Evolutionary conservation across 306 rosid species (phyloP).

Genomic region (Ormosia emarginata): DNA sequence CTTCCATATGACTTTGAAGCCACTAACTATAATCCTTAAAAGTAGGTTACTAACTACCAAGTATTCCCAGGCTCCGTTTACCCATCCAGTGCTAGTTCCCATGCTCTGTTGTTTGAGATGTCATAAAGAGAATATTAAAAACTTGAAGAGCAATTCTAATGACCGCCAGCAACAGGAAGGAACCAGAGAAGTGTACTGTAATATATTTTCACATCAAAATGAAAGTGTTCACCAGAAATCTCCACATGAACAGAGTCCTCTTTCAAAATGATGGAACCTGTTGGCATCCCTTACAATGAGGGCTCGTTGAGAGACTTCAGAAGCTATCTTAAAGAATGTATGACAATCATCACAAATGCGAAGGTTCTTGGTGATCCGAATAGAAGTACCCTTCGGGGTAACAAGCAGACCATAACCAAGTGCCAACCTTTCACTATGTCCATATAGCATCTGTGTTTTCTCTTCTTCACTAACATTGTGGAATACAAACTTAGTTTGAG

Average conservation of each 20-base stretch:
- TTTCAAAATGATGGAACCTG: constrained; percentile 70
- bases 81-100: neutral
- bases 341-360: constrained; percentile 73
- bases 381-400: constrained; percentile 39
- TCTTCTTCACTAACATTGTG: constrained; percentile 67
- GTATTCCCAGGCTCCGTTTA: neutral
- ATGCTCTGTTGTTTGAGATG: neutral
- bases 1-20: neutral
- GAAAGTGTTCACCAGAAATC: constrained; percentile 61
- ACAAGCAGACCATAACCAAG: constrained; percentile 60
- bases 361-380: constrained; percentile 66
- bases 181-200: neutral
- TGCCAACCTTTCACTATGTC: constrained; percentile 78
- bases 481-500: constrained; percentile 58
- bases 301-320: constrained; percentile 43
- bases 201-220: neutral
- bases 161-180: neutral
- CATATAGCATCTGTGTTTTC: constrained; percentile 54
- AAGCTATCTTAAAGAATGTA: constrained; percentile 60
- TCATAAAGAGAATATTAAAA: neutral
- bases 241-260: constrained; percentile 68
- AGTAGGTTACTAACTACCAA: neutral
- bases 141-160: neutral
- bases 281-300: constrained; percentile 73
- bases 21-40: neutral